phyloP scores from a whole-genome alignment of 169 alveolate species.

The Perkinsus olseni region DNA sequence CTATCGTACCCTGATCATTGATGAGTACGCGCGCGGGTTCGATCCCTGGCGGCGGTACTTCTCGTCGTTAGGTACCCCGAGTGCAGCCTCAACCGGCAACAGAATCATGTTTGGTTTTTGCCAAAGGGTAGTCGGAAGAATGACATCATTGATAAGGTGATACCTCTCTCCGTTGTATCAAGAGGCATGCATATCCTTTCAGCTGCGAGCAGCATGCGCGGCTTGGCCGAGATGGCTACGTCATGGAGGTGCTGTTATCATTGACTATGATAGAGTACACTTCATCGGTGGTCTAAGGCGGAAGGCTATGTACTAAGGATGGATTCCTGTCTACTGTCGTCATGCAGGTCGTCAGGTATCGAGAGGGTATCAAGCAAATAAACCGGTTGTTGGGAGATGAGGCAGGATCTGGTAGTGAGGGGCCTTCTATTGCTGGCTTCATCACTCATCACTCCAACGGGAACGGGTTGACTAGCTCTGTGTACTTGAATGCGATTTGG shows the following conservation, averaged over 20 bases:
- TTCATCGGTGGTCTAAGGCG: not conserved
- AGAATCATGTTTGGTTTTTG: not conserved
- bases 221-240: not conserved
- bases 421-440: no score
- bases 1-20: not conserved
- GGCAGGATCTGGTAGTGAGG: not conserved
- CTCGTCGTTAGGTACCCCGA: not conserved
- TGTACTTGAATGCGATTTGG: no score
- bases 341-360: not conserved
- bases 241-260: not conserved
- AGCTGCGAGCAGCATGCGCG: not conserved
- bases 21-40: not conserved
- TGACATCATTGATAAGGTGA: not conserved
- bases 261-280: not conserved
- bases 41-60: not conserved
- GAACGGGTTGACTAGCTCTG: no score
- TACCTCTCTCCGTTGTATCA: not conserved
- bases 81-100: not conserved
- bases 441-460: no score
- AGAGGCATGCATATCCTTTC: not conserved
- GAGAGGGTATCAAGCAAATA: not conserved
- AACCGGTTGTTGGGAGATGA: not conserved
- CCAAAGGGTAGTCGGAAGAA: not conserved
- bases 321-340: no score
- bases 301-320: not conserved